These are phyloP conservation scores for Dorcoceras hygrometricum DNA, from an alignment of 257 asterid species.

Conservation along the genomic window DNA sequence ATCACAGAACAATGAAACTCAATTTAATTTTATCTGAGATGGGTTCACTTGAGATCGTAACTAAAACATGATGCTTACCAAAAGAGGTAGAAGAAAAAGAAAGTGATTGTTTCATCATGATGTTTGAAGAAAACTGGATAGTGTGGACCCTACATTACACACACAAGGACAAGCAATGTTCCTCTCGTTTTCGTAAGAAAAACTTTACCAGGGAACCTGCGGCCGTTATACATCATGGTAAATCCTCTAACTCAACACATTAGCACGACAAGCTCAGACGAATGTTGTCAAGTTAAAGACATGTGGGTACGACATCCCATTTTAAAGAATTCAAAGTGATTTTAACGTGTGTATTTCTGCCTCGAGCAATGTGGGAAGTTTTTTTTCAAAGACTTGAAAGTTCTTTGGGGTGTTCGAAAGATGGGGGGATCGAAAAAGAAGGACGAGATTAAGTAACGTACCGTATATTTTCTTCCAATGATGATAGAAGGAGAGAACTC, in stretches of 20 bases:
- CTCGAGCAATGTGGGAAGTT: too few species aligned
- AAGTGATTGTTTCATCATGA: conserved; percentile 27
- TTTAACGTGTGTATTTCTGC: too few species aligned
- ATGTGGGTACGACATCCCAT: too few species aligned
- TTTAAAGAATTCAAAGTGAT: too few species aligned
- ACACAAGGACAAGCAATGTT: conserved; percentile 21
- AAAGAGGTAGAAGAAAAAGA: conserved; percentile 30
- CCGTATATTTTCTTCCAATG: conserved; percentile 92
- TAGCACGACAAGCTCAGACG: too few species aligned
- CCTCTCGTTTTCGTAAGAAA: conserved; percentile 32
- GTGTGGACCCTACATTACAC: conserved; percentile 52
- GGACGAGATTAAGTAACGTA: conserved; percentile 17
- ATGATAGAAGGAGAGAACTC: conserved; percentile 82
- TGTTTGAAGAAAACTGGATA: conserved; percentile 53
- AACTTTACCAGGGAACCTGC: too few species aligned
- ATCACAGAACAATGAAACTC: background rate
- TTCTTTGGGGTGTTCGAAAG: too few species aligned
- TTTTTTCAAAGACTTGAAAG: too few species aligned
- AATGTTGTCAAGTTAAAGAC: too few species aligned
- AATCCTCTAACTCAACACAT: too few species aligned
- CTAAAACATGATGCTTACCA: conserved; percentile 30
- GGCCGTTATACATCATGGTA: too few species aligned
- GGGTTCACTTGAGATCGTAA: background rate
- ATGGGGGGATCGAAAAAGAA: too few species aligned
- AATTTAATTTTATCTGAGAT: background rate